Conservation (phyloP, 2,329 filamentous ascomycete genomes). For the Ophiostoma ips region DNA sequence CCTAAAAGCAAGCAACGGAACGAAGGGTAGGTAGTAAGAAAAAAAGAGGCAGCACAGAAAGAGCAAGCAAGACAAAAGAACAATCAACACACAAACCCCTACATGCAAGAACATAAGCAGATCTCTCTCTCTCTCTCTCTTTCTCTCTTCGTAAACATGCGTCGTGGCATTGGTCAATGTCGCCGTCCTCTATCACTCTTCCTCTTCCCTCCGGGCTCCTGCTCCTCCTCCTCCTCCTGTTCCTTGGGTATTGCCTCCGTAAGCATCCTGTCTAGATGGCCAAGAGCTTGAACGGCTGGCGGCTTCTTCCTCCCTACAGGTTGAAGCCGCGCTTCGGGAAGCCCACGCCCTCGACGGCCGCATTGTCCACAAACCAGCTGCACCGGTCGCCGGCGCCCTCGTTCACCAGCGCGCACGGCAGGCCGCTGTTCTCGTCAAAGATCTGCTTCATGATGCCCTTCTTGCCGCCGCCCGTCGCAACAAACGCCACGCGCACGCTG, state of each 20-base stretch:
- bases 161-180: too few species aligned
- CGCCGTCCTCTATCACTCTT: too few species aligned
- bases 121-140: too few species aligned
- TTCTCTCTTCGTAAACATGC: too few species aligned
- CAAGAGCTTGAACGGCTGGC: not conserved
- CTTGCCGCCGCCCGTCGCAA: constrained; percentile 81
- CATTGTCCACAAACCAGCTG: constrained; percentile 86
- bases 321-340: constrained; percentile 61
- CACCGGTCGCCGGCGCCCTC: constrained; percentile 69
- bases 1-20: too few species aligned
- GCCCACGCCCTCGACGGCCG: constrained; percentile 71
- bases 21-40: too few species aligned
- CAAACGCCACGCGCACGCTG: constrained; percentile 74
- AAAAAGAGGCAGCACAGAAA: too few species aligned
- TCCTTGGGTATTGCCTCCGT: not conserved
- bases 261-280: too few species aligned
- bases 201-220: too few species aligned
- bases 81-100: too few species aligned
- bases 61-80: too few species aligned
- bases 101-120: too few species aligned
- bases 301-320: constrained; percentile 22
- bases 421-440: constrained; percentile 65
- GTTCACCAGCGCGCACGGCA: constrained; percentile 85
- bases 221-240: constrained; percentile 3
- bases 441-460: constrained; percentile 86